phyloP scores from a whole-genome alignment of 805 yeast species.

The Peterozyma toletana region DNA sequence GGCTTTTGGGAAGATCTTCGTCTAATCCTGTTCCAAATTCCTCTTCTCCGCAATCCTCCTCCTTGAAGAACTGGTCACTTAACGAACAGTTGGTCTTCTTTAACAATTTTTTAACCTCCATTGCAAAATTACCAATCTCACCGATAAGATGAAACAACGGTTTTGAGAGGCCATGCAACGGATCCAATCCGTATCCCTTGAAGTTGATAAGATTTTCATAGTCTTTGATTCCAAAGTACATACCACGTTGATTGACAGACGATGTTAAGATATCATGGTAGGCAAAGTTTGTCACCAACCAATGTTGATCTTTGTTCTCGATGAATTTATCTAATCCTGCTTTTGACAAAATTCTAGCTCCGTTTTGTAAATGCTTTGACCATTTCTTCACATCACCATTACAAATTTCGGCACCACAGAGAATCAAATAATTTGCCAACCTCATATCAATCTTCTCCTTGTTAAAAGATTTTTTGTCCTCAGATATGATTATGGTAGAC shows the following conservation, averaged over 20 bases:
- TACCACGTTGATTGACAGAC: slow-evolving; percentile 49
- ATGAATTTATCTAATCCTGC: slow-evolving; percentile 49
- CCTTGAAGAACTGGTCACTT: slow-evolving; percentile 10
- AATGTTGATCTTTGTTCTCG: slow-evolving; percentile 52
- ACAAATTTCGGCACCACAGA: slow-evolving; percentile 78
- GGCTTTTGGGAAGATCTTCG: slow-evolving; percentile 7
- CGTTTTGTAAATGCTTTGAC: slow-evolving; percentile 60
- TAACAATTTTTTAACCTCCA: slow-evolving; percentile 35
- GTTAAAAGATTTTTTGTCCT: slow-evolving; percentile 18
- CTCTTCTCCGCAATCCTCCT: not conserved
- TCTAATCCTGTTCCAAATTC: slow-evolving; percentile 1
- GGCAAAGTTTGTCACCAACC: slow-evolving; percentile 72
- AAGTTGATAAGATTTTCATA: slow-evolving; percentile 44
- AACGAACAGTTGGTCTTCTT: slow-evolving; percentile 19
- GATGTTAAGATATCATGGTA: slow-evolving; percentile 73
- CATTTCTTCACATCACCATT: slow-evolving; percentile 75
- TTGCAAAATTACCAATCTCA: slow-evolving; percentile 55
- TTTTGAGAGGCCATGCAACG: slow-evolving; percentile 67
- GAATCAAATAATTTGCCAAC: slow-evolving; percentile 58
- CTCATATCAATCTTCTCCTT: slow-evolving; percentile 27
- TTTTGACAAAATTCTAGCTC: slow-evolving; percentile 51
- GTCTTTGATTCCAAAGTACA: slow-evolving; percentile 56
- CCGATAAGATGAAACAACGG: slow-evolving; percentile 63
- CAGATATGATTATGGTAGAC: slow-evolving; percentile 3
- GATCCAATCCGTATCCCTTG: slow-evolving; percentile 46